Percentiles rank a stretch among this genome's conserved stretches.
These are phyloP conservation scores for Eucommia ulmoides DNA, from an alignment of 257 asterid species.

Conservation along the genomic window DNA sequence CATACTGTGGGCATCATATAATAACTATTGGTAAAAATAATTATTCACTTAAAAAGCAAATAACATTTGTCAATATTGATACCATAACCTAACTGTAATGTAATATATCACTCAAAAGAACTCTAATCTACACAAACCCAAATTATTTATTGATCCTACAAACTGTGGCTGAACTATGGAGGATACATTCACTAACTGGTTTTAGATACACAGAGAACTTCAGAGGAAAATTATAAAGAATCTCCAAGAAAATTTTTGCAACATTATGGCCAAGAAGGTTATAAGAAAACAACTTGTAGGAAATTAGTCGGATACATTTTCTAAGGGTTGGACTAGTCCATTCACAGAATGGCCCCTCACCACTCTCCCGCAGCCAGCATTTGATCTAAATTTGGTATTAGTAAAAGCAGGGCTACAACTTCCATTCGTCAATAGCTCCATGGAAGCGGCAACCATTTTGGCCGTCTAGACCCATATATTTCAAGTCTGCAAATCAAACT, in stretches of 20 bases:
- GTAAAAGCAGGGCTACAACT: neutral
- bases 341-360: neutral
- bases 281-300: too few relatives aligned
- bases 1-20: neutral
- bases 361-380: neutral
- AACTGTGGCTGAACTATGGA: too few relatives aligned
- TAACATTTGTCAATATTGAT: too few relatives aligned
- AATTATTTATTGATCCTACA: neutral
- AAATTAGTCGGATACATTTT: neutral
- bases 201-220: neutral
- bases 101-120: neutral
- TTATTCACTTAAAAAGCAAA: neutral
- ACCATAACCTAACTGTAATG: too few relatives aligned
- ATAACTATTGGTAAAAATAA: too few relatives aligned
- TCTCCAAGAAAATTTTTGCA: neutral
- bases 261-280: neutral
- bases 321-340: neutral
- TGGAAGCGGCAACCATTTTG: neutral
- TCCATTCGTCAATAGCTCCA: neutral
- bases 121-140: neutral
- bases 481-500: neutral
- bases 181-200: too few relatives aligned
- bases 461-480: neutral
- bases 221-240: too few relatives aligned
- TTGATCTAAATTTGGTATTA: neutral